Base-by-base conservation (phyloP, 2,329 filamentous ascomycete genomes). In the Colletotrichum ledebouriae region DNA sequence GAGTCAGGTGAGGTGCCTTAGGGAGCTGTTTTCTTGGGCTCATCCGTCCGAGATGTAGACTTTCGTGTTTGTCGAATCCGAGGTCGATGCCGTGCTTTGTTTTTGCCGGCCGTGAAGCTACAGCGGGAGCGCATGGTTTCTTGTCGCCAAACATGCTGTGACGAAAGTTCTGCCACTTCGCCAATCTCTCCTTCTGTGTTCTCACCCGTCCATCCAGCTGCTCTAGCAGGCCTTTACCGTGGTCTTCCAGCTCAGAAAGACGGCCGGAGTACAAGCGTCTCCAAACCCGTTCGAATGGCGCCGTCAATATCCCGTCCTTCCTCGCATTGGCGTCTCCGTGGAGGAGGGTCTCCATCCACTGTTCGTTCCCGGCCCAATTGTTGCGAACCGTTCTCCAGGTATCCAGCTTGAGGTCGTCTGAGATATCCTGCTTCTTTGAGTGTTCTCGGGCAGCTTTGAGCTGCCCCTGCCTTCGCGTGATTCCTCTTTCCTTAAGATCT, bases 331-430 rank as follows among this genome's bases (percentile, higher is more conserved):
- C 82, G 52, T 93, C 90, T 2, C 92, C 92, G 58, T 90, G 84
- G 0, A 96, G 76, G 20, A 97, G 80, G 2, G 88, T 84, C 55
- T 93, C 86, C 73, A 93, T 85, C 90, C 94, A 95, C 63, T 88
- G 86, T 67, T 90, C 87, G 73, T 90, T 89, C 2, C 93, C 94
- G 13, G 92, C 84, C 94, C 94, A 97, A 72, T 94, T 93, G 69
- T 90, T 89, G 41, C 86, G 84, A 34, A 94, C 80, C 2, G 86
- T 84, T 47, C 86, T 87, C 72, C 90, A 85, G 64, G 93, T 80
- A 44, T 87, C 81, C 0, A 77, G 72, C 50, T 80, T 83, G 3
- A 80, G 76, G 44, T 83, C 79, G 11, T 83, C 79, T 0, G 84
- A 77, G 6, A 84, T 71, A 25, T 66, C 47, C n/a, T 41, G 25